Percentiles rank a stretch among this genome's conserved stretches.
Evolutionary conservation across 2,329 filamentous ascomycete species (phyloP).

Genomic region (Clonostachys rhizophaga): DNA sequence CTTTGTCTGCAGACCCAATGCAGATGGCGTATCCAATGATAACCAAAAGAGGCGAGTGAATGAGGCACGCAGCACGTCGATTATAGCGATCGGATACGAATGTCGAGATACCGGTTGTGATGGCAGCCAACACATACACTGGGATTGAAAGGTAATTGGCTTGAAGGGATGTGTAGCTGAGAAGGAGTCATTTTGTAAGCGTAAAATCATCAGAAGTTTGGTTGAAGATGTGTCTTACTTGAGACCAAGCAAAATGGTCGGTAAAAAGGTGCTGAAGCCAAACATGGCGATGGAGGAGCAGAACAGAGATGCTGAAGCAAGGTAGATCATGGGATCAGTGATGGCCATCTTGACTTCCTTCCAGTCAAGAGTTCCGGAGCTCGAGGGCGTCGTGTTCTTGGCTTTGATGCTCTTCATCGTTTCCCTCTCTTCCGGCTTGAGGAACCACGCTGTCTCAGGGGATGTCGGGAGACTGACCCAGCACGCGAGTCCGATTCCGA

Average conservation of each 20-base stretch:
- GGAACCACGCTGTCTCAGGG: slow-evolving; percentile 31
- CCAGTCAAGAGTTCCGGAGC: slow-evolving; percentile 18
- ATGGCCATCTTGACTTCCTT: slow-evolving; percentile 19
- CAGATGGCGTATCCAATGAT: slow-evolving; percentile 23
- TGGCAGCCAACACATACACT: slow-evolving; percentile 19
- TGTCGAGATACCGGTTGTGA: slow-evolving; percentile 13
- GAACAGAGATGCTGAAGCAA: slow-evolving; percentile 20
- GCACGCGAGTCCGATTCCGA: slow-evolving; percentile 13
- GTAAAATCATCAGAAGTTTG: not conserved
- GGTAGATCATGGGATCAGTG: slow-evolving; percentile 20
- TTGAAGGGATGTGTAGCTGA: slow-evolving; percentile 5
- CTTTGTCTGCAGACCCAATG: slow-evolving; percentile 15
- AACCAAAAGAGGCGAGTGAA: slow-evolving; percentile 18
- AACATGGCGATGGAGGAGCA: slow-evolving; percentile 21
- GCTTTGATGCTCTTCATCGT: slow-evolving; percentile 14
- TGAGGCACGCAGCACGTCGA: slow-evolving; percentile 19
- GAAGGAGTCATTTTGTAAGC: not conserved
- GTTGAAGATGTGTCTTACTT: not conserved
- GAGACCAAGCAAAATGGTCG: slow-evolving; percentile 1
- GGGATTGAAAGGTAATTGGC: slow-evolving; percentile 27
- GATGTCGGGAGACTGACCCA: slow-evolving; percentile 38
- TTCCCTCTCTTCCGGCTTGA: slow-evolving; percentile 28
- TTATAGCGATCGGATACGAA: slow-evolving; percentile 21
- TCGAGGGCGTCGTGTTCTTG: slow-evolving; percentile 14
- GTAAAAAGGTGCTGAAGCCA: slow-evolving; percentile 23